Percentiles rank a stretch among this genome's conserved stretches.
Evolutionary conservation across 352 stramenopile genomes (phyloP).

Genomic region (Pythium sp.): DNA sequence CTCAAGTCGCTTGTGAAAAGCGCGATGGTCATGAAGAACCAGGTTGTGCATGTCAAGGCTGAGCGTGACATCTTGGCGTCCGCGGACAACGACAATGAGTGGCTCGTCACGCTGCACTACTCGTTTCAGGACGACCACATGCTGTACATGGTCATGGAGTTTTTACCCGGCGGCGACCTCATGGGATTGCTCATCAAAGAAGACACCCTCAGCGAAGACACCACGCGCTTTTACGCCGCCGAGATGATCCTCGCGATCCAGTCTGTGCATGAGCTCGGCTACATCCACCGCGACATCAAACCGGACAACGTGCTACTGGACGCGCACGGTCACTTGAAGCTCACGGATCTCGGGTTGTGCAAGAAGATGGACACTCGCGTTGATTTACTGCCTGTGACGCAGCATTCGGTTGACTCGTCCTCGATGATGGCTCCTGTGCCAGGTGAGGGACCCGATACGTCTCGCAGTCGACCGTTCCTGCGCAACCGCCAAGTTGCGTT

Average conservation of each 20-base stretch:
- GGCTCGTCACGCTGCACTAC: constrained; percentile 97
- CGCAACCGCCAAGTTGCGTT: constrained; percentile 90
- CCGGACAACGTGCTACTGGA: constrained; percentile 97
- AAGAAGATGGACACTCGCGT: constrained; percentile 95
- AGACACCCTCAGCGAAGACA: constrained; percentile 91
- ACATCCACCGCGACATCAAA: constrained; percentile 99
- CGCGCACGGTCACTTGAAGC: constrained; percentile 97
- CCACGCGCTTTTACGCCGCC: constrained; percentile 95
- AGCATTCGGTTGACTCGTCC: constrained; percentile 53
- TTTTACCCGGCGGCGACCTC: constrained; percentile 97
- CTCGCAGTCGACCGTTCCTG: constrained; percentile 52
- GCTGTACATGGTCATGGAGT: constrained; percentile 98
- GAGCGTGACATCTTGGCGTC: constrained; percentile 96
- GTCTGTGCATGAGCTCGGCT: constrained; percentile 97
- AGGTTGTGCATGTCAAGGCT: constrained; percentile 96
- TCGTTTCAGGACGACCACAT: constrained; percentile 93
- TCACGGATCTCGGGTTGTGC: constrained; percentile 98
- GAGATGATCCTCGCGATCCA: constrained; percentile 98
- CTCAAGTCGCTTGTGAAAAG: constrained; percentile 92
- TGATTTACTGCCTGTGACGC: constrained; percentile 72
- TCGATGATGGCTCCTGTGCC: constrained; percentile 14
- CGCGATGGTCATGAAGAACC: constrained; percentile 90
- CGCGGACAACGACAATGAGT: constrained; percentile 95
- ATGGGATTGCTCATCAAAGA: constrained; percentile 99
- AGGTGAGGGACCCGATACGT: constrained; percentile 32